Base-by-base conservation (phyloP, 2,329 filamentous ascomycete genomes). In the Neofusicoccum laricinum region DNA sequence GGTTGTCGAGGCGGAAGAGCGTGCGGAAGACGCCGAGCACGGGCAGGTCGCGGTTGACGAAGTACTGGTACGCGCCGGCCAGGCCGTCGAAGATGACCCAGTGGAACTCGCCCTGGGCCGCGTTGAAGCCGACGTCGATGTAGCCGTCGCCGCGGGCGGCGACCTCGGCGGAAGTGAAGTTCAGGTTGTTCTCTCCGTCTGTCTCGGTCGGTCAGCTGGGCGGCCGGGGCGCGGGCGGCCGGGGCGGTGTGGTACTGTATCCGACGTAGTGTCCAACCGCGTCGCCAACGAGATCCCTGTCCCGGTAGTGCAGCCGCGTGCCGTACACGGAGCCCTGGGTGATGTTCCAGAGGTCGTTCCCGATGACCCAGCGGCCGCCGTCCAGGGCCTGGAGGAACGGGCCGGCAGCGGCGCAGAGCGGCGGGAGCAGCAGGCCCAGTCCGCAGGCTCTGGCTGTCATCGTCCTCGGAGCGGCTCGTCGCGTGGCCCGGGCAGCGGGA, bases 41-140 rank as follows among this genome's bases (percentile, higher is more conserved):
- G 1, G 82, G 81, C 3, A 84, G 71, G 2, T 75, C 79, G 58
- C 74, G 79, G 69, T 85, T 84, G 64, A 84, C 79, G 57, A 84
- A 82, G 71, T 85, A 85, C 64, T 84, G 82, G 67, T 85, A 84
- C 11, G 82, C 81, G 17, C 82, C 82, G 2, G 79, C 71, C 1
- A 83, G 77, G 14, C 78, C 76, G 3, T 80, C 75, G 66, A 80
- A 78, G 63, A 85, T 80, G 12, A 85, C 79, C 81, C 82, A 85
- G 66, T 85, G 82, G 64, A 84, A 77, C 61, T 84, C 81, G 2
- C 80, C 81, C 68, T 82, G 80, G 0, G 66, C 69, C 0, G 82
- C 78, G 2, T 72, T 77, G 69, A 84, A 84, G 40, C 76, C 73
- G 62, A 85, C 73, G 66, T 84, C 81, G 66, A 84, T 78, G 70